Conservation (phyloP, 2,329 filamentous ascomycete species). For the Aureobasidium lini region DNA sequence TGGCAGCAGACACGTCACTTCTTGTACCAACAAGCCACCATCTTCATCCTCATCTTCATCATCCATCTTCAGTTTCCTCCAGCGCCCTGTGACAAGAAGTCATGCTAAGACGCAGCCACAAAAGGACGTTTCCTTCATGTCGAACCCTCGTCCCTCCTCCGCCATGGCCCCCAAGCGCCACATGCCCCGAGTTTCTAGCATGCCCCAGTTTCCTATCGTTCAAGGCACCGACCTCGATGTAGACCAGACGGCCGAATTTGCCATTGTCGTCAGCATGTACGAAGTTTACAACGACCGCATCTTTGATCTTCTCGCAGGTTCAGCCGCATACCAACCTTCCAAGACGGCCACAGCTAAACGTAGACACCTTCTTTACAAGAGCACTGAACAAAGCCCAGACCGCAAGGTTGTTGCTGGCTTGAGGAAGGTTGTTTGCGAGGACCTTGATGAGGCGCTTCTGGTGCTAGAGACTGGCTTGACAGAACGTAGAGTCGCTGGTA, state of each 20-base stretch:
- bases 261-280: constrained; percentile 92
- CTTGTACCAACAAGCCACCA: neutral
- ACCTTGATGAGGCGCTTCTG: constrained; percentile 74
- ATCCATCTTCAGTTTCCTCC: constrained; percentile 11
- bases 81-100: constrained; percentile 2
- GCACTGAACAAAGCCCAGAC: constrained; percentile 78
- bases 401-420: constrained; percentile 92
- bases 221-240: constrained; percentile 59
- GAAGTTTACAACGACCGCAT: constrained; percentile 99
- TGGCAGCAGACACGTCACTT: neutral
- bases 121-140: constrained; percentile 31
- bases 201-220: constrained; percentile 70
- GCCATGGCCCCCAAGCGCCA: constrained; percentile 43
- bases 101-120: constrained; percentile 12
- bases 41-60: neutral
- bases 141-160: constrained; percentile 19
- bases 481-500: constrained; percentile 81
- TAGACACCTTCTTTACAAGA: constrained; percentile 84
- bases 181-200: constrained; percentile 59
- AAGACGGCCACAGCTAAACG: constrained; percentile 45
- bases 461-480: constrained; percentile 84
- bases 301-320: constrained; percentile 74
- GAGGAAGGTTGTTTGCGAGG: constrained; percentile 80
- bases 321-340: constrained; percentile 46
- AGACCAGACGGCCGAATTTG: constrained; percentile 69